Base-by-base conservation (phyloP, 2,329 filamentous ascomycete species). In the Diaporthe australafricana region DNA sequence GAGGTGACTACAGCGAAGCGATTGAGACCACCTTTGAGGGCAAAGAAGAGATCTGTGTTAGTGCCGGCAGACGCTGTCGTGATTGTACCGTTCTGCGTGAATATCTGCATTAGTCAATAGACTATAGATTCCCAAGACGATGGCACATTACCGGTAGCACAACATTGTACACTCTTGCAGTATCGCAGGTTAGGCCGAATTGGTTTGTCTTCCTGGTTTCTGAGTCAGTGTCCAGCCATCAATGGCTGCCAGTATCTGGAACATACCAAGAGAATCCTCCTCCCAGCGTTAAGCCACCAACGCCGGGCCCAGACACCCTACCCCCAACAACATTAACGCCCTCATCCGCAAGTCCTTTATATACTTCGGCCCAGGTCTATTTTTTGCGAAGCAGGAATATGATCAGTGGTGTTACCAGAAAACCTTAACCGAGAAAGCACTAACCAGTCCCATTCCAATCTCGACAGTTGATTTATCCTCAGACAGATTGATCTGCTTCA, bases 321-420 rank as follows among this genome's bases (percentile, higher is more conserved):
- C 77, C 78, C 5, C 78, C 78, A 1, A 78, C 77, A 5, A 79
- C 75, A n/a, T 76, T 79, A n/a, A 73, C 53, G 1, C 75, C 77
- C 3, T 68, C 66, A 2, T 69, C 63, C 1, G 76, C 74, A 2
- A 79, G 66, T 5, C 65, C 65, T 3, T 73, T 45, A 57, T 75
- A 79, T 7, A 77, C 74, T 30, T 78, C 76, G 0, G 48, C 27
- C 77, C 77, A 79, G 0, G 17, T 60, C 75, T 78, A 27, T 30
- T 5, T 6, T n/a, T n/a, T 1, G 7, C 2, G 1, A 9, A 9
- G 11, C 12, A 8, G 8, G 0, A n/a, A 25, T 7, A 7, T 22
- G 25, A 35, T 72, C n/a, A 73, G 63, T n/a, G 3, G 12, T 30
- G 5, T n/a, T 6, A 40, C 16, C 8, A 25, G 12, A 5, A 25